A percentile compares a stretch with the other conserved stretches of the same genome.
These are phyloP conservation scores for Aegilops sharonensis DNA, from an alignment of 176 grass and related monocot genomes.

Conservation along the genomic window DNA sequence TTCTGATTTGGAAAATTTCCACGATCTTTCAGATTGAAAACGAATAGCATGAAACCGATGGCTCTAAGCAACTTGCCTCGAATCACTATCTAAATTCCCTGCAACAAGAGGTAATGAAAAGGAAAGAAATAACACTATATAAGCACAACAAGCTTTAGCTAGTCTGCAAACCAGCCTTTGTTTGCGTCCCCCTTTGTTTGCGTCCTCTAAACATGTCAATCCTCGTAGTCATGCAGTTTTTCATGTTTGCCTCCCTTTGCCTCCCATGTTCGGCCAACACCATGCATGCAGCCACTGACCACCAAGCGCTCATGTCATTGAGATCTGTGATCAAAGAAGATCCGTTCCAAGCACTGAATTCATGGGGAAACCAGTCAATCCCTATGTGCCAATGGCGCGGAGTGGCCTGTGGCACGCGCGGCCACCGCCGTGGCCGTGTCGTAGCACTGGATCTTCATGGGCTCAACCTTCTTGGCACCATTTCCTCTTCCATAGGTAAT, in stretches of 20 bases:
- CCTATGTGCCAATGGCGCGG: not conserved
- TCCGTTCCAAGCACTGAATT: not conserved
- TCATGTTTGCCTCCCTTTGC: not conserved
- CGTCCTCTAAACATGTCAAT: not conserved
- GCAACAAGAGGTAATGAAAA: not conserved
- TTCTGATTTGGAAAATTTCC: not conserved
- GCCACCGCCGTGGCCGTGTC: not conserved
- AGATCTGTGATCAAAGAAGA: not conserved
- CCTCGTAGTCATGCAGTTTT: not conserved
- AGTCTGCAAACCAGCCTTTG: not conserved
- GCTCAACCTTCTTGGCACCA: not conserved
- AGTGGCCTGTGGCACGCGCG: not conserved
- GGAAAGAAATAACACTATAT: not conserved
- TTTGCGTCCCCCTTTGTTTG: not conserved
- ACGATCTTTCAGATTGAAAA: not conserved
- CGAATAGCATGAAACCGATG: not conserved
- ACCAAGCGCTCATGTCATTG: not conserved
- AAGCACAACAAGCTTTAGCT: not conserved
- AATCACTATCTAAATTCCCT: not conserved
- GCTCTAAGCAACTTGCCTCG: not conserved
- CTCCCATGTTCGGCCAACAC: not conserved
- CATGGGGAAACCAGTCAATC: conserved; percentile 7
- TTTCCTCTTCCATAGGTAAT: not conserved
- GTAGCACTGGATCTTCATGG: not conserved
- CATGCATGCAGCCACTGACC: not conserved